A percentile compares a stretch with the other conserved stretches of the same genome.
These are phyloP conservation scores for Artemisia argyi DNA, from an alignment of 129 eudicot species.

Conservation along the genomic window DNA sequence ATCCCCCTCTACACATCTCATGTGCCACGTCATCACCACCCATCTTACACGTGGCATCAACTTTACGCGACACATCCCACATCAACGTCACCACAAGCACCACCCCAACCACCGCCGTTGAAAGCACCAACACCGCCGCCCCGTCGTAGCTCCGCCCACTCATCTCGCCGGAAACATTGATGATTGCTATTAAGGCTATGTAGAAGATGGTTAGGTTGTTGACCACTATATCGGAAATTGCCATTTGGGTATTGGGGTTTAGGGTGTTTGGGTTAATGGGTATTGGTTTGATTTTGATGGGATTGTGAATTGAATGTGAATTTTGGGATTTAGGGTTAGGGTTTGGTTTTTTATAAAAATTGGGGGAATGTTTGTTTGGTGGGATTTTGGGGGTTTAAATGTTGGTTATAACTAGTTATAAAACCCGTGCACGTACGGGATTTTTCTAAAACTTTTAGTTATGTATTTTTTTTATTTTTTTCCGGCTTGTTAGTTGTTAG, in stretches of 20 bases:
- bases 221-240: background rate
- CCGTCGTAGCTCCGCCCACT: background rate
- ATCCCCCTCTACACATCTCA: constrained; percentile 3
- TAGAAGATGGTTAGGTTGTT: background rate
- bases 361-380: too few relatives aligned
- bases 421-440: too few relatives aligned
- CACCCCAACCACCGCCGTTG: background rate
- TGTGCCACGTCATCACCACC: background rate
- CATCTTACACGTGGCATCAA: background rate
- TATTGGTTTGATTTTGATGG: too few relatives aligned
- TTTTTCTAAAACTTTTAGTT: too few relatives aligned
- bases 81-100: background rate
- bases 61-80: background rate
- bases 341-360: too few relatives aligned
- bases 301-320: too few relatives aligned
- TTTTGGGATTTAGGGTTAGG: too few relatives aligned
- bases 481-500: too few relatives aligned
- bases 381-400: too few relatives aligned
- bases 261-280: too few relatives aligned
- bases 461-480: too few relatives aligned
- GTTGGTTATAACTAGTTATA: too few relatives aligned
- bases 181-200: background rate
- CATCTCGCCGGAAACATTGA: background rate
- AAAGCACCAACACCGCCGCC: background rate
- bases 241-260: background rate